phyloP scores from a whole-genome alignment of 139 green algal species.

The Picochlorum sp. region DNA sequence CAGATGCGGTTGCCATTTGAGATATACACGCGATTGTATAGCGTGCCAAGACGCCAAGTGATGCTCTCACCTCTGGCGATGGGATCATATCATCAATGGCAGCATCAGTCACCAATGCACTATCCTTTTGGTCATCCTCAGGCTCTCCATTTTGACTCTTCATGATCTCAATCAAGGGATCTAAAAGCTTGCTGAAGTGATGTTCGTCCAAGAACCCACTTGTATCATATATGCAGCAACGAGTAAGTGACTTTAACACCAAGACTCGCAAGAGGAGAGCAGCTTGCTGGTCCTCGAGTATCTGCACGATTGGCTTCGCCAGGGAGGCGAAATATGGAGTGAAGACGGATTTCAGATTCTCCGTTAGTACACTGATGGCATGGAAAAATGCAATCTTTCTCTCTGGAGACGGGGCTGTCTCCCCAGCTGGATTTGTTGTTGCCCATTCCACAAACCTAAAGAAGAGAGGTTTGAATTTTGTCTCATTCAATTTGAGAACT shows the following conservation, averaged over 20 bases:
- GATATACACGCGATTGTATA: constrained; percentile 37
- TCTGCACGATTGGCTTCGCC: constrained; percentile 34
- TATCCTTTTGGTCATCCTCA: too few species aligned
- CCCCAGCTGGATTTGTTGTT: not conserved
- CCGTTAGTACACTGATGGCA: constrained; percentile 42
- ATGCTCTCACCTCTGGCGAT: constrained; percentile 2
- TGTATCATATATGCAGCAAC: constrained; percentile 73
- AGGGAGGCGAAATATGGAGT: constrained; percentile 74
- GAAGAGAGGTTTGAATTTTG: constrained; percentile 87
- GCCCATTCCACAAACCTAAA: constrained; percentile 78
- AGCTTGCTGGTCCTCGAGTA: too few species aligned
- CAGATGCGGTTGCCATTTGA: constrained; percentile 62
- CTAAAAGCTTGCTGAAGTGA: constrained; percentile 37
- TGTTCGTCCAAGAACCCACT: constrained; percentile 49
- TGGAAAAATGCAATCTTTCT: constrained; percentile 44
- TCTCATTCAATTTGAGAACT: constrained; percentile 84
- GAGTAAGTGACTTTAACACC: constrained; percentile 66
- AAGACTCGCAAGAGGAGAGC: constrained; percentile 28
- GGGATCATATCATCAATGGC: not conserved
- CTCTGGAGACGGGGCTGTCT: constrained; percentile 7
- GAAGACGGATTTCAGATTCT: constrained; percentile 74
- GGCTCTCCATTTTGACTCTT: too few species aligned
- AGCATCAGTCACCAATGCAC: not conserved
- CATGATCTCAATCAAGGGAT: constrained; percentile 33
- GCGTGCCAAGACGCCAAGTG: constrained; percentile 23